Evolutionary conservation across 257 asterid genomes (phyloP).

Genomic region (Rehmannia glutinosa): DNA sequence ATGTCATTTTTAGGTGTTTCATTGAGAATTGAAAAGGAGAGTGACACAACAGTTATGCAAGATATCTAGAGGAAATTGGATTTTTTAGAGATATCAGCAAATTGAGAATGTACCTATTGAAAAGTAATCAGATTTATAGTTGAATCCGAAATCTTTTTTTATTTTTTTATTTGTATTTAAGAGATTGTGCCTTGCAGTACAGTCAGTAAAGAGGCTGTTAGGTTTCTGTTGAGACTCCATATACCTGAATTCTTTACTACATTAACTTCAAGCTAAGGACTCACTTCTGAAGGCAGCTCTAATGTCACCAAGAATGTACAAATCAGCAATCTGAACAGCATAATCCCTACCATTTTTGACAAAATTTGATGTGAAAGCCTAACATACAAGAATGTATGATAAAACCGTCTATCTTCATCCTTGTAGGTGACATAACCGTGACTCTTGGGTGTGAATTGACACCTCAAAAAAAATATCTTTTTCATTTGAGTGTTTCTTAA

Average conservation of each 20-base stretch:
- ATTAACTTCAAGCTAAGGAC: background rate
- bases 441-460: no score
- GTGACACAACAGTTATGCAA: background rate
- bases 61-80: background rate
- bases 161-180: background rate
- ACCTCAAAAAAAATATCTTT: no score
- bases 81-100: background rate
- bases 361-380: background rate
- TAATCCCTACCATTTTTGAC: background rate
- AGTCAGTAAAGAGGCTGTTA: background rate
- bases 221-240: background rate
- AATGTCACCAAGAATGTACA: background rate
- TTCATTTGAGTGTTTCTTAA: background rate
- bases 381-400: background rate
- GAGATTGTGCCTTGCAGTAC: background rate
- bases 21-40: background rate
- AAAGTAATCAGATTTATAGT: background rate
- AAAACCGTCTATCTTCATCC: no score
- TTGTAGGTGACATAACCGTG: no score
- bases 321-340: background rate
- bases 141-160: background rate
- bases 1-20: background rate
- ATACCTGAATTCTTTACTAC: background rate
- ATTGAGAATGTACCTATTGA: background rate
- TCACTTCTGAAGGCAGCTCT: slow-evolving; percentile 4